Evolutionary conservation across 192 early-diverging fungal species (phyloP), one percentile per base, ranked within the genome.

Genomic region (Lobulomyces angularis): DNA sequence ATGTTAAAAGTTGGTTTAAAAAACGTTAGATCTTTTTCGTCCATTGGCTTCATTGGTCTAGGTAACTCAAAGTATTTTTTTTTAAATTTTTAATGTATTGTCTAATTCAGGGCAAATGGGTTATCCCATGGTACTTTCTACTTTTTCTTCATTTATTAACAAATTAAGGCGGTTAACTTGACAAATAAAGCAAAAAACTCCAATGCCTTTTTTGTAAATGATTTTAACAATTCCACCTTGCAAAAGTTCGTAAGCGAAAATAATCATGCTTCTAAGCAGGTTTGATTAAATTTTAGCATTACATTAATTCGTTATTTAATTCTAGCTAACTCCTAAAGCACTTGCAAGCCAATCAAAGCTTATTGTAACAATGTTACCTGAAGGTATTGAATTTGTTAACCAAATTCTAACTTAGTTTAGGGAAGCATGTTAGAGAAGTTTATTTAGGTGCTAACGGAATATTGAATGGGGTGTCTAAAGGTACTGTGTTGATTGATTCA

Each of bases 341-440:
- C 12, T 32, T 12, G 16, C 16, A 12, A 12, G 12, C 31, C 12
- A 32, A 9, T 50, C 53, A 9, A 69, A 74, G 9, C 71, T 86
- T 9, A 74, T 97, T 22, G 69, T 97, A 37, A 94, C 94, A 0
- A 94, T 91, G 76, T 65, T 97, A 11, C 94, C 94, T 1, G 81
- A n/a, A n/a, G n/a, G n/a, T n/a, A n/a, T n/a, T n/a, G n/a, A n/a
- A n/a, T n/a, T n/a, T n/a, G n/a, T n/a, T n/a, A n/a, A n/a, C n/a
- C n/a, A n/a, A n/a, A n/a, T n/a, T n/a, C n/a, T n/a, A n/a, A n/a
- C n/a, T n/a, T n/a, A n/a, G n/a, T n/a, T n/a, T 77, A 33, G 80
- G 84, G 5, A 49, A 68, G 17, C 83, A 91, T 42, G 90, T 95
- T 5, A 58, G 73, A 37, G 41, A 63, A 14, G 90, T 87, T 12